A percentile compares a stretch with the other conserved stretches of the same genome.
phyloP scores from a whole-genome alignment of 2,329 filamentous ascomycete species.

The Fusarium setosum region DNA sequence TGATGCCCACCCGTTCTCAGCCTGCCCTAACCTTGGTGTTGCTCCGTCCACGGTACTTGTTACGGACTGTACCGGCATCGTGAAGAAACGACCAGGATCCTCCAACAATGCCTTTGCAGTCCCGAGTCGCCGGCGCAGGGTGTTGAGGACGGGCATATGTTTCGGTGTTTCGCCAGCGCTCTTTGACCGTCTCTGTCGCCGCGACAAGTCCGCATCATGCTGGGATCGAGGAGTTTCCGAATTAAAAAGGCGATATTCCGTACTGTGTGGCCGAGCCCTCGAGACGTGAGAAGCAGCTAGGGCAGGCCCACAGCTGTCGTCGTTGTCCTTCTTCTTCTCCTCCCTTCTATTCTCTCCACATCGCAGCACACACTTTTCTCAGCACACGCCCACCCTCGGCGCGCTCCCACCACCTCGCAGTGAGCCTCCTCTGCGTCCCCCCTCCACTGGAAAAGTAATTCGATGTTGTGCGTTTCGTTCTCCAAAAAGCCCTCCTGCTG shows the following conservation, averaged over 20 bases:
- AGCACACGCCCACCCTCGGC: conserved; percentile 34
- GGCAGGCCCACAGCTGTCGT: conserved; percentile 40
- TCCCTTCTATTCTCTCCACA: conserved; percentile 46
- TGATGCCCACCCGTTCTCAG: conserved; percentile 30
- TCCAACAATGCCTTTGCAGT: conserved; percentile 18
- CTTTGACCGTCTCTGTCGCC: conserved; percentile 29
- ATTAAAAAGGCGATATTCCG: conserved; percentile 13
- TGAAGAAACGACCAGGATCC: conserved; percentile 13
- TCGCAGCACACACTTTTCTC: conserved; percentile 37
- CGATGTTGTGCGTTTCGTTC: conserved; percentile 40
- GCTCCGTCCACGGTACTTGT: conserved; percentile 36
- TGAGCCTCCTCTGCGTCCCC: conserved; percentile 28
- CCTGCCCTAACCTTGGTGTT: conserved; percentile 14
- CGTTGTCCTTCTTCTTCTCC: conserved; percentile 41
- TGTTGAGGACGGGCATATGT: conserved; percentile 5
- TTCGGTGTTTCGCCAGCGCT: conserved; percentile 17
- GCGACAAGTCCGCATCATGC: conserved; percentile 12
- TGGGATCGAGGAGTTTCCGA: conserved; percentile 23
- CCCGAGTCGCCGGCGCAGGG: conserved; percentile 13
- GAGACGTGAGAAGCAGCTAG: conserved; percentile 27
- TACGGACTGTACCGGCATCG: conserved; percentile 22
- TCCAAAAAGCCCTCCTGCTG: conserved; percentile 33
- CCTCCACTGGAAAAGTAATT: conserved; percentile 35
- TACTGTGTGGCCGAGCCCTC: conserved; percentile 34
- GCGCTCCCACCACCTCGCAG: conserved; percentile 32